Evolutionary conservation across 768 basidiomycete genomes (phyloP).

Genomic region (Xanthoconium stramineum): DNA sequence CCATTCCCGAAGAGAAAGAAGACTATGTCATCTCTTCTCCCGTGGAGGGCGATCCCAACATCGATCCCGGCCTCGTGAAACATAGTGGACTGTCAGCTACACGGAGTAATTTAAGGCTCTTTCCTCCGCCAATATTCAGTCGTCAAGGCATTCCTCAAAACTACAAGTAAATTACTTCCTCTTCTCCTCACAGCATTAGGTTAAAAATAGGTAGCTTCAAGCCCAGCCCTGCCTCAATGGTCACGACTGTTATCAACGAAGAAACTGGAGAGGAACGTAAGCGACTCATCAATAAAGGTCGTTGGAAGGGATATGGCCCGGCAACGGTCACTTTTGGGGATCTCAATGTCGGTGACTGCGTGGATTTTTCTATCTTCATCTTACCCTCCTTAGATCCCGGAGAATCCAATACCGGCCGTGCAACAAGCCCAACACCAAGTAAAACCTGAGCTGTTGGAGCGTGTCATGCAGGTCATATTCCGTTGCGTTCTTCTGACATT

Average conservation of each 20-base stretch:
- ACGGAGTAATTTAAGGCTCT: conserved; percentile 64
- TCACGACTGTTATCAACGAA: conserved; percentile 63
- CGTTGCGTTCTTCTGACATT: conserved; percentile 5
- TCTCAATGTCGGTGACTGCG: conserved; percentile 32
- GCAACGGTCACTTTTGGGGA: conserved; percentile 68
- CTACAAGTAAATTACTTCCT: conserved; percentile 58
- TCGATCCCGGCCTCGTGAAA: conserved; percentile 47
- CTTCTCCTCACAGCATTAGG: not conserved
- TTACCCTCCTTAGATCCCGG: conserved; percentile 50
- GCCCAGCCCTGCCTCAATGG: conserved; percentile 70
- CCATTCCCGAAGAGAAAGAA: conserved; percentile 64
- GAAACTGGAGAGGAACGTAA: conserved; percentile 79
- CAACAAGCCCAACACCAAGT: conserved; percentile 56
- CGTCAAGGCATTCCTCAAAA: conserved; percentile 74
- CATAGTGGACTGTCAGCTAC: conserved; percentile 17
- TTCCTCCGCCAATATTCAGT: conserved; percentile 89
- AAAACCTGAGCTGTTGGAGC: conserved; percentile 52
- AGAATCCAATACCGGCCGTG: conserved; percentile 57
- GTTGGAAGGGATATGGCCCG: conserved; percentile 84
- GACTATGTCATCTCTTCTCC: conserved; percentile 46
- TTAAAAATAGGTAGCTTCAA: conserved; percentile 55
- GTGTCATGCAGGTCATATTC: conserved; percentile 47
- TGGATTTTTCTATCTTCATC: not conserved
- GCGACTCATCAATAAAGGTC: conserved; percentile 77
- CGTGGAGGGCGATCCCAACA: conserved; percentile 36